Conservation (phyloP, 2,329 filamentous ascomycete genomes). For the Stachybotrys chartarum region DNA sequence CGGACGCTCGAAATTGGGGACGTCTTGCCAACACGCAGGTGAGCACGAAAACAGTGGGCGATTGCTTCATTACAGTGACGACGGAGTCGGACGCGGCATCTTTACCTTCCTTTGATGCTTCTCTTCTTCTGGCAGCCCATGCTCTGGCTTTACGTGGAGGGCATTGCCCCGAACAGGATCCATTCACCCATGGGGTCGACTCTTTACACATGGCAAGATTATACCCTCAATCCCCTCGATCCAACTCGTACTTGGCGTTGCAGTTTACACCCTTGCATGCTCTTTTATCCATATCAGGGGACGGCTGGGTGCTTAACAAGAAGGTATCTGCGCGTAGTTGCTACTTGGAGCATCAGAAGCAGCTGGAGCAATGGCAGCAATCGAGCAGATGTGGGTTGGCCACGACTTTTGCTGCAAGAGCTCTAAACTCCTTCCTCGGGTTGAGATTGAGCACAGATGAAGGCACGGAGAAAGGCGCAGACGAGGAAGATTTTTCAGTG, state of each 20-base stretch:
- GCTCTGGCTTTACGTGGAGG: constrained; percentile 10
- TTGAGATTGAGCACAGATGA: constrained; percentile 5
- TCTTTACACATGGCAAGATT: constrained; percentile 25
- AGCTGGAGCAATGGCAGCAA: constrained; percentile 37
- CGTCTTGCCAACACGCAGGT: constrained; percentile 19
- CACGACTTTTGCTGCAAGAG: constrained; percentile 42
- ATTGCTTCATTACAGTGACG: constrained; percentile 23
- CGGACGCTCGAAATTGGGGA: constrained; percentile 38
- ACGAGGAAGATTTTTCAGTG: background rate
- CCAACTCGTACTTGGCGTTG: constrained; percentile 49
- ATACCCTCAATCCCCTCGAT: constrained; percentile 37
- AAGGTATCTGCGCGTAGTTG: constrained; percentile 38
- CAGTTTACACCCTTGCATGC: constrained; percentile 51
- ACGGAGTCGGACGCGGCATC: constrained; percentile 26
- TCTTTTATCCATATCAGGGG: constrained; percentile 49
- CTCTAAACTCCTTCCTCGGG: constrained; percentile 38
- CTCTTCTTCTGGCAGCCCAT: constrained; percentile 31
- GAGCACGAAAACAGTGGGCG: constrained; percentile 15
- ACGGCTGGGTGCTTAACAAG: constrained; percentile 50
- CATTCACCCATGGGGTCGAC: constrained; percentile 12
- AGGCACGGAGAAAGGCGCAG: constrained; percentile 5
- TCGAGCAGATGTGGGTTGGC: constrained; percentile 38
- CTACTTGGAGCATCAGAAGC: constrained; percentile 39
- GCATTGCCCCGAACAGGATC: constrained; percentile 15
- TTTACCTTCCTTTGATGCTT: constrained; percentile 29